Conservation (phyloP, 2,329 filamentous ascomycete species). For the Penicillium crustosum region DNA sequence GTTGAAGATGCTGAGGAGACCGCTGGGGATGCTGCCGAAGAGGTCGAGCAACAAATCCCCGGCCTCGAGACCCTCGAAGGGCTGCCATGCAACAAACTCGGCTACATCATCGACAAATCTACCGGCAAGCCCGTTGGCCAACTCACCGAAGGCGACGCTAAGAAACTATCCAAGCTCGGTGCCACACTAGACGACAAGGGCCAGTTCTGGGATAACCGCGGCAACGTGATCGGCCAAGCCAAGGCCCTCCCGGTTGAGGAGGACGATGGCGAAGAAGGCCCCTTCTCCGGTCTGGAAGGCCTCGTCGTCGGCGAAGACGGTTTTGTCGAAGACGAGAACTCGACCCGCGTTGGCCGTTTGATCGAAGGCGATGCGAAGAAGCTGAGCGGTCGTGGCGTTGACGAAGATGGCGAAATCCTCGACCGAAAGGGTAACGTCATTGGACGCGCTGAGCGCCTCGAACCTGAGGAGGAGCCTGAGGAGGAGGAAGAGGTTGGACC, state of each 20-base stretch:
- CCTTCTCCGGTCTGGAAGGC: conserved; percentile 48
- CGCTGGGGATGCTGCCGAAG: conserved; percentile 27
- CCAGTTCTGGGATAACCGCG: conserved; percentile 63
- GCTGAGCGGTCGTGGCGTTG: conserved; percentile 58
- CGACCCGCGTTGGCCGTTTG: conserved; percentile 51
- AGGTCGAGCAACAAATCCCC: conserved; percentile 24
- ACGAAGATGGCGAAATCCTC: conserved; percentile 63
- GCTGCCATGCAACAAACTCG: conserved; percentile 46
- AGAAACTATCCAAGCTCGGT: conserved; percentile 54
- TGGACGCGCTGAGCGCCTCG: conserved; percentile 55
- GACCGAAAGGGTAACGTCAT: conserved; percentile 63
- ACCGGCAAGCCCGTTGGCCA: conserved; percentile 56
- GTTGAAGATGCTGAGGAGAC: conserved; percentile 37
- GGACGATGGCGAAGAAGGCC: conserved; percentile 37
- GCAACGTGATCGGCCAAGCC: conserved; percentile 63
- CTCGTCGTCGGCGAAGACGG: conserved; percentile 50
- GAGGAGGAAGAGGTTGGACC: conserved; percentile 50
- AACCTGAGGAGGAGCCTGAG: conserved; percentile 30
- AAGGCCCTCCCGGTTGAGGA: conserved; percentile 46
- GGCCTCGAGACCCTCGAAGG: conserved; percentile 41
- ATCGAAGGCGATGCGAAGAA: conserved; percentile 61
- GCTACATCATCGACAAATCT: conserved; percentile 42
- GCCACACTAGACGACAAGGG: conserved; percentile 56
- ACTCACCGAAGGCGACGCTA: conserved; percentile 61
- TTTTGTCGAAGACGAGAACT: conserved; percentile 51